phyloP scores from a whole-genome alignment of 1,284 basidiomycete species.

The Xerocomus nothofagi region DNA sequence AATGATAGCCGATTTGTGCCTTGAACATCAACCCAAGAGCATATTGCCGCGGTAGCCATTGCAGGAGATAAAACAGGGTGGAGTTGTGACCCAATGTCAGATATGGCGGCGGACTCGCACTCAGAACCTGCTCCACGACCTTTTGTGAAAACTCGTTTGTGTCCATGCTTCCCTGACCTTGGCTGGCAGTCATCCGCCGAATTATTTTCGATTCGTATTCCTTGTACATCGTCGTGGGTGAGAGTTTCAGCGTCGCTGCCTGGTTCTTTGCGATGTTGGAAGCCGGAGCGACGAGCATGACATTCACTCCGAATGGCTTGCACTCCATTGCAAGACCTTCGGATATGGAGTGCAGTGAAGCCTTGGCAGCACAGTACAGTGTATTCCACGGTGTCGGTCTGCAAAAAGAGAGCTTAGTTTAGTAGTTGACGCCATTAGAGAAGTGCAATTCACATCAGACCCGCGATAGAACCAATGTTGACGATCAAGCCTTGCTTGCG shows the following conservation, averaged over 20 bases:
- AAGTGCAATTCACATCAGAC: constrained; percentile 48
- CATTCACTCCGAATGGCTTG: constrained; percentile 60
- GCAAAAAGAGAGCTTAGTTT: constrained; percentile 9
- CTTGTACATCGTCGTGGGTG: constrained; percentile 51
- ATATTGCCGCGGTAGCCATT: constrained; percentile 30
- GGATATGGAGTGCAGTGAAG: constrained; percentile 59
- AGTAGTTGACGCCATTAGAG: background rate
- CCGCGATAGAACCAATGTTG: constrained; percentile 72
- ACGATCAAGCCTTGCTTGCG: constrained; percentile 62
- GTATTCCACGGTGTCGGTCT: constrained; percentile 72
- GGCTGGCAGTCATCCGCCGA: constrained; percentile 51
- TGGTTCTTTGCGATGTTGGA: constrained; percentile 61
- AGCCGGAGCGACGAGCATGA: constrained; percentile 61
- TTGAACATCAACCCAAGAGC: constrained; percentile 21
- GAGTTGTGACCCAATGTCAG: constrained; percentile 37
- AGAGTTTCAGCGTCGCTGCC: constrained; percentile 41
- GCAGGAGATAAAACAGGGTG: constrained; percentile 20
- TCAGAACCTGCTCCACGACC: constrained; percentile 47
- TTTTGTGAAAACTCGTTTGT: constrained; percentile 48
- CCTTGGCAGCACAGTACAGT: constrained; percentile 66
- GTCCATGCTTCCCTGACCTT: constrained; percentile 48
- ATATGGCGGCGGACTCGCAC: constrained; percentile 43
- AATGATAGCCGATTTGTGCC: constrained; percentile 17
- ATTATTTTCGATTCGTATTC: constrained; percentile 52
- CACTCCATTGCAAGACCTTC: constrained; percentile 72